A percentile compares a stretch with the other conserved stretches of the same genome.
Conservation (phyloP, 352 stramenopile species). For the Saprolegnia diclina region DNA sequence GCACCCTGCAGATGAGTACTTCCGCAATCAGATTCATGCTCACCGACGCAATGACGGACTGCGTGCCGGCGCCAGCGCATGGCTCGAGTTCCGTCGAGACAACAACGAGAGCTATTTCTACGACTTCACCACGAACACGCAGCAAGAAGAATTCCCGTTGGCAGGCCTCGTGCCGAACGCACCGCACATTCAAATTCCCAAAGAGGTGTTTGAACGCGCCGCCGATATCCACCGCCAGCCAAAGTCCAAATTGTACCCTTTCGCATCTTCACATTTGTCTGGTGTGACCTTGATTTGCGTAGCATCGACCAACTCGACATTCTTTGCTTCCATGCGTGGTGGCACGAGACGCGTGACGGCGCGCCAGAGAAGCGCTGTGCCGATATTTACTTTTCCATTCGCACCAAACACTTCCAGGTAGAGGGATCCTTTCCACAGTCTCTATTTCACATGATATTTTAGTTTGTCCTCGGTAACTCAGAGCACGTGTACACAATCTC, state of each 20-base stretch:
- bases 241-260: conserved; percentile 15
- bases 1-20: conserved; percentile 24
- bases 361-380: conserved; percentile 17
- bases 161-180: not conserved
- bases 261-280: not conserved
- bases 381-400: conserved; percentile 31
- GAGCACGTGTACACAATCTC: conserved; percentile 32
- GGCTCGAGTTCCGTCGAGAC: conserved; percentile 16
- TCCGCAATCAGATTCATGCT: not conserved
- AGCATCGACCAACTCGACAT: conserved; percentile 24
- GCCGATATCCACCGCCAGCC: conserved; percentile 17
- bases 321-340: conserved; percentile 30
- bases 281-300: not conserved
- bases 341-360: conserved; percentile 28
- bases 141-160: not conserved
- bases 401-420: conserved; percentile 30
- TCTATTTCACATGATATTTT: not conserved
- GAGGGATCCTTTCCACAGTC: not conserved
- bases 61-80: not conserved
- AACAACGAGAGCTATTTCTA: conserved; percentile 9
- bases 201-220: conserved; percentile 14
- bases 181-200: not conserved
- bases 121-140: conserved; percentile 17
- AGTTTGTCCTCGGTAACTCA: conserved; percentile 29
- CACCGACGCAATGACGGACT: not conserved